Base-by-base conservation (phyloP, 352 stramenopile species). In the Bremia lactucae region DNA sequence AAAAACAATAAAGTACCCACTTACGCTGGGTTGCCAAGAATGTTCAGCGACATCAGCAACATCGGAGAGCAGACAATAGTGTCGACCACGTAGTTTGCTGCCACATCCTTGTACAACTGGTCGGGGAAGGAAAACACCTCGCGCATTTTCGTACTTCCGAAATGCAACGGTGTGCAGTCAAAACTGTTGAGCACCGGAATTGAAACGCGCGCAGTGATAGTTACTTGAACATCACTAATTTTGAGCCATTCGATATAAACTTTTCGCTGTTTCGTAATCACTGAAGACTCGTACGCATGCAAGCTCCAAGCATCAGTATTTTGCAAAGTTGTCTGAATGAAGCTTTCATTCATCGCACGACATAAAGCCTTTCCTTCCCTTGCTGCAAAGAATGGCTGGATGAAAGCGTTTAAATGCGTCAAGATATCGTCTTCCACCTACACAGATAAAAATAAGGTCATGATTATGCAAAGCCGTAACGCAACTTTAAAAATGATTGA, bases 1-100 rank as follows among this genome's bases (percentile, higher is more conserved):
- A 41, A 36, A 13, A 47, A 43, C 15, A 3, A 46, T 22, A 10
- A 16, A 44, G 1, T 29, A 29, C 1, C 4, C n/a, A 68, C 76
- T 36, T 83, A 92, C 79, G 77, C 75, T 49, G 80, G 80, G 42
- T 92, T 92, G 18, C 80, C 80, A 35, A 89, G 52, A 40, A 89
- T 83, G 56, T 89, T 88, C 37, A 92, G 60, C 10, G 80, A 92
- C 77, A 89, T 83, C 10, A 92, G 28, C 19, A 92, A 51, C 55
- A 88, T 62, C 4, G 77, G 80, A 5, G 72, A 84, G 14, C 78
- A 66, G 18, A 92, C 73, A 31, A 92, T 78, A 2, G 79, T 65
- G 21, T 92, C 80, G 1, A 75, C 75, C 2, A 89, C 77, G 36
- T 88, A 92, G 31, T 89, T 68, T 22, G 80, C 80, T 19, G 77